Conservation (phyloP, 164 flowering plant species). For the Piper betle region DNA sequence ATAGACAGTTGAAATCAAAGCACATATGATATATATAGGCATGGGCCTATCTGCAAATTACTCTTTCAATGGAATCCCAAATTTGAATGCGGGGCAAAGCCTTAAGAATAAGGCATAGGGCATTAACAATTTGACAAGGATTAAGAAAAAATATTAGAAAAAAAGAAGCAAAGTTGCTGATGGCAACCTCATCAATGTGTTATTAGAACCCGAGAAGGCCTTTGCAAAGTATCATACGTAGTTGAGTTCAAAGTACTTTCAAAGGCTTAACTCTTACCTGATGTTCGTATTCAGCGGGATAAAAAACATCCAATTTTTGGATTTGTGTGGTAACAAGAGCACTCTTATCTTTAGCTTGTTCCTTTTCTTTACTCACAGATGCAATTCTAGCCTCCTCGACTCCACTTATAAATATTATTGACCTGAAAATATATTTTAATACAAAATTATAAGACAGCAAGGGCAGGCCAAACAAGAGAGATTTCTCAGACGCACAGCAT, state of each 20-base stretch:
- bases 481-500: not conserved
- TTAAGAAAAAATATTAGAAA: too few species aligned
- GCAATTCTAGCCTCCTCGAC: slow-evolving; percentile 80
- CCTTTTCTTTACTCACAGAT: slow-evolving; percentile 70
- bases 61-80: too few species aligned
- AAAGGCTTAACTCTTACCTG: slow-evolving; percentile 38
- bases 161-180: too few species aligned
- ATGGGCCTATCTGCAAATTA: too few species aligned
- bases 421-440: slow-evolving; percentile 27
- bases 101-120: too few species aligned
- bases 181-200: too few species aligned
- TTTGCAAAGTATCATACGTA: not conserved
- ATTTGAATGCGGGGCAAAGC: too few species aligned
- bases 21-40: too few species aligned
- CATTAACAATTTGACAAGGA: too few species aligned
- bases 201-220: too few species aligned
- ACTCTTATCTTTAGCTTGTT: slow-evolving; percentile 55
- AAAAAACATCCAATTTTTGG: slow-evolving; percentile 44
- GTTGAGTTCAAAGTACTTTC: not conserved
- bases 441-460: not conserved
- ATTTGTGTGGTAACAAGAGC: slow-evolving; percentile 72
- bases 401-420: slow-evolving; percentile 77
- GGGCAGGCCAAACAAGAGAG: not conserved
- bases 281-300: slow-evolving; percentile 92
- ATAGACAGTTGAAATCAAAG: too few species aligned